Percentiles rank a stretch among this genome's conserved stretches.
Evolutionary conservation across 345 rosid genomes (phyloP).

Genomic region (Syzygium grande): DNA sequence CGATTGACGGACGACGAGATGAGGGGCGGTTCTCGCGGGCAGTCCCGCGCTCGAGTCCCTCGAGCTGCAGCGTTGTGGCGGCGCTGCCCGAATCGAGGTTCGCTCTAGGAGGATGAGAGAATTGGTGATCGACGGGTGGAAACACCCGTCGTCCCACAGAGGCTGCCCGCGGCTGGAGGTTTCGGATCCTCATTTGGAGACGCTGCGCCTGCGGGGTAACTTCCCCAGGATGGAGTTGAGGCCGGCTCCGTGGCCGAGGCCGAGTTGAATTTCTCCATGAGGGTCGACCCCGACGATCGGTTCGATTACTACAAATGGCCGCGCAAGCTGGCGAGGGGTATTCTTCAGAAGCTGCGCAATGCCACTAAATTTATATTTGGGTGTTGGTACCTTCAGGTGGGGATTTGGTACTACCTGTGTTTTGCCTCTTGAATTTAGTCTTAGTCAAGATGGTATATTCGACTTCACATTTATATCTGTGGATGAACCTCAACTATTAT

Average conservation of each 20-base stretch:
- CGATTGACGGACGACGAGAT: background rate
- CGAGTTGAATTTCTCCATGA: background rate
- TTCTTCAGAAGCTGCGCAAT: background rate
- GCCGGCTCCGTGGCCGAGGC: background rate
- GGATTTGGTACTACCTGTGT: background rate
- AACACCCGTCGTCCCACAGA: background rate
- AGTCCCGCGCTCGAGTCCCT: background rate
- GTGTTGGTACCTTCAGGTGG: background rate
- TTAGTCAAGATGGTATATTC: background rate
- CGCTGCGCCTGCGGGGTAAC: background rate
- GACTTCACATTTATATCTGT: background rate
- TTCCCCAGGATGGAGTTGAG: background rate
- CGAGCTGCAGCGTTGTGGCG: background rate
- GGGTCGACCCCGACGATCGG: fast-evolving
- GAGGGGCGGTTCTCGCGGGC: background rate
- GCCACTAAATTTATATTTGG: background rate
- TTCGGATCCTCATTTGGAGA: background rate
- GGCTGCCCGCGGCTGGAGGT: background rate
- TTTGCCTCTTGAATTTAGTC: background rate
- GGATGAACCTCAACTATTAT: background rate
- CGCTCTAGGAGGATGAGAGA: background rate
- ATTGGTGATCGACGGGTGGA: background rate
- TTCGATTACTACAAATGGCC: background rate
- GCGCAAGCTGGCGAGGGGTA: background rate
- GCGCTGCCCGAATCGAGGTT: background rate